Conservation (phyloP, 352 stramenopile genomes). For the Phytophthora kernoviae region DNA sequence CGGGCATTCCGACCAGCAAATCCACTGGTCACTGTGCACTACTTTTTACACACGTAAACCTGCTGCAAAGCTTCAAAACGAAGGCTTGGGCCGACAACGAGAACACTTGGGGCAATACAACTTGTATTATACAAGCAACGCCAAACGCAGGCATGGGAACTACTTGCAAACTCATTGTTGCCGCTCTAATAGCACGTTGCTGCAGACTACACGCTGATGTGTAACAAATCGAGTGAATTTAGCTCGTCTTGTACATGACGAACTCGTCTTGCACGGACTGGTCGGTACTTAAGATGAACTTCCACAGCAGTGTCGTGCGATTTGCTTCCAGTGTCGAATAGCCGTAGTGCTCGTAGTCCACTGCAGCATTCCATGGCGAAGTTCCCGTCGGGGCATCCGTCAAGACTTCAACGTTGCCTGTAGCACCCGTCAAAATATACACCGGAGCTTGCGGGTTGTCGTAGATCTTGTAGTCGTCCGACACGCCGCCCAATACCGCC, state of each 20-base stretch:
- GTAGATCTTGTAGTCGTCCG: conserved; percentile 36
- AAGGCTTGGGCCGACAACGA: too few relatives aligned
- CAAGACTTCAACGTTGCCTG: conserved; percentile 24
- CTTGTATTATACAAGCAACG: too few relatives aligned
- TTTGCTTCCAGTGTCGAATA: conserved; percentile 36
- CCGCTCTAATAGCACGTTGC: too few relatives aligned
- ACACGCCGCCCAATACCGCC: conserved; percentile 42
- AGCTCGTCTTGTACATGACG: conserved; percentile 28
- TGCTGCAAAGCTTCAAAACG: too few relatives aligned
- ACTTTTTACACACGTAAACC: too few relatives aligned
- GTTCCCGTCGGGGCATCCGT: conserved; percentile 27
- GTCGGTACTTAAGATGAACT: conserved; percentile 29
- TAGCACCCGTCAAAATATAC: conserved; percentile 50
- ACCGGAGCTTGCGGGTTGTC: conserved; percentile 46
- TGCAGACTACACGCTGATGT: too few relatives aligned
- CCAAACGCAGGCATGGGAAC: too few relatives aligned
- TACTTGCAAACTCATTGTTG: too few relatives aligned
- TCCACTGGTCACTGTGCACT: too few relatives aligned
- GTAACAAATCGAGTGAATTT: too few relatives aligned
- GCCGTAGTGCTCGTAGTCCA: conserved; percentile 31
- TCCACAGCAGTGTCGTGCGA: conserved; percentile 33
- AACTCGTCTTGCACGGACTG: conserved; percentile 31
- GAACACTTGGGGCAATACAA: too few relatives aligned
- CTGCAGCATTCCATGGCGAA: conserved; percentile 31
- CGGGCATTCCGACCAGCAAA: too few relatives aligned